Conservation (phyloP, 495 filamentous ascomycete species). For the Aspergillus incahuasiensis region DNA sequence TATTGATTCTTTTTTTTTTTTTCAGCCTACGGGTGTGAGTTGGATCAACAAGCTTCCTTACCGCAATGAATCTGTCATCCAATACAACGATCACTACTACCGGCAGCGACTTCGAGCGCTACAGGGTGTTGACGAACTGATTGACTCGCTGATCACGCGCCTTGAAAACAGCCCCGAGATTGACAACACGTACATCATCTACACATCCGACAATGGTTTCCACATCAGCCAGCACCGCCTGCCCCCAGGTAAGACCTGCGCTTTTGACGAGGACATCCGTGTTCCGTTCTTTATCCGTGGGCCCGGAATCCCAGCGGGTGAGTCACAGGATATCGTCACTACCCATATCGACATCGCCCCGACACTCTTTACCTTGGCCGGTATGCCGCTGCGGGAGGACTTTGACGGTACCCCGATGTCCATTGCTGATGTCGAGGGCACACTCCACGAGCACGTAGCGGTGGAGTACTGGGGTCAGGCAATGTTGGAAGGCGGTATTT, state of each 20-base stretch:
- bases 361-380: slow-evolving; percentile 53
- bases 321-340: slow-evolving; percentile 51
- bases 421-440: slow-evolving; percentile 23
- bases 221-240: slow-evolving; percentile 71
- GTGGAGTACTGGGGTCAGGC: slow-evolving; percentile 55
- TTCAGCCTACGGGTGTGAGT: slow-evolving; percentile 53
- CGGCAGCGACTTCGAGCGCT: slow-evolving; percentile 57
- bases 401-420: slow-evolving; percentile 58
- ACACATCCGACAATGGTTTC: slow-evolving; percentile 71
- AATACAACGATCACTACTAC: slow-evolving; percentile 67
- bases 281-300: slow-evolving; percentile 61
- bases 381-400: slow-evolving; percentile 43
- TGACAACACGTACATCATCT: slow-evolving; percentile 68
- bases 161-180: slow-evolving; percentile 49
- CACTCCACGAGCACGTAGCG: slow-evolving; percentile 47
- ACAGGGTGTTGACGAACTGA: slow-evolving; percentile 66
- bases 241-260: slow-evolving; percentile 66
- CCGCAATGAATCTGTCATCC: slow-evolving; percentile 51
- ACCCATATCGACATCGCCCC: slow-evolving; percentile 68
- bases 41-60: slow-evolving; percentile 55
- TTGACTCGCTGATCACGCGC: slow-evolving; percentile 50
- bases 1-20: slow-evolving; percentile 30
- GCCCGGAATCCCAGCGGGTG: slow-evolving; percentile 46
- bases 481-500: slow-evolving; percentile 43
- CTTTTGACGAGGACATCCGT: slow-evolving; percentile 71